phyloP scores from a whole-genome alignment of 1,284 basidiomycete genomes.

The Vanrija pseudolonga region DNA sequence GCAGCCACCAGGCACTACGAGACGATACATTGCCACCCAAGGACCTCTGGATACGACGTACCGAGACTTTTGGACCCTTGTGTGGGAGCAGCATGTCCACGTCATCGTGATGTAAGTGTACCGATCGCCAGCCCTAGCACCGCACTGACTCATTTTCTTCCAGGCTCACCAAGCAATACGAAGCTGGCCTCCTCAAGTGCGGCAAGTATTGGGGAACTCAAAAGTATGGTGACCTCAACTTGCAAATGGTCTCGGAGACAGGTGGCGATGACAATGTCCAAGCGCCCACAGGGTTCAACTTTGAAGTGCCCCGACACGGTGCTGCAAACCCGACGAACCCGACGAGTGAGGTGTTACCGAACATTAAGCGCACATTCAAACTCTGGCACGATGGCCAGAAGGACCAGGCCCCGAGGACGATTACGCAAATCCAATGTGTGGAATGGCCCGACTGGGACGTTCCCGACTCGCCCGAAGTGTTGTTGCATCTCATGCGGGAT shows the following conservation, averaged over 20 bases:
- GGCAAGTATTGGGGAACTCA: slow-evolving; percentile 82
- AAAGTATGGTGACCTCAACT: slow-evolving; percentile 65
- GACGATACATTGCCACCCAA: slow-evolving; percentile 92
- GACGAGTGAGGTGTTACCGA: slow-evolving; percentile 11
- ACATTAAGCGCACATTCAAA: slow-evolving; percentile 66
- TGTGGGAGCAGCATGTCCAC: slow-evolving; percentile 56
- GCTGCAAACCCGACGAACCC: not conserved
- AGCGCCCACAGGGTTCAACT: slow-evolving; percentile 46
- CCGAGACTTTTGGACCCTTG: slow-evolving; percentile 82
- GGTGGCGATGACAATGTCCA: slow-evolving; percentile 49
- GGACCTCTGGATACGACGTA: slow-evolving; percentile 89
- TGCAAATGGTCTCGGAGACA: slow-evolving; percentile 62
- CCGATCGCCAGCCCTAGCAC: slow-evolving; percentile 46
- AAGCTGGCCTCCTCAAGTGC: slow-evolving; percentile 85
- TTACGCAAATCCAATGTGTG: slow-evolving; percentile 75
- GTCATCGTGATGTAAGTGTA: slow-evolving; percentile 64
- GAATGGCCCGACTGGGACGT: slow-evolving; percentile 95
- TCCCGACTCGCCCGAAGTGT: slow-evolving; percentile 69
- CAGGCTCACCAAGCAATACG: slow-evolving; percentile 88
- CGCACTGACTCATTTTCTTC: slow-evolving; percentile 61
- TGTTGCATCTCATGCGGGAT: slow-evolving; percentile 65
- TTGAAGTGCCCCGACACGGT: slow-evolving; percentile 22
- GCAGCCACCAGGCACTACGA: slow-evolving; percentile 72
- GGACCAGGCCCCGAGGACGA: slow-evolving; percentile 56
- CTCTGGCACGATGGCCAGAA: slow-evolving; percentile 63